Evolutionary conservation across 805 yeast genomes (phyloP), one percentile per base, ranked within the genome.

Genomic region (Candida sonorensis): DNA sequence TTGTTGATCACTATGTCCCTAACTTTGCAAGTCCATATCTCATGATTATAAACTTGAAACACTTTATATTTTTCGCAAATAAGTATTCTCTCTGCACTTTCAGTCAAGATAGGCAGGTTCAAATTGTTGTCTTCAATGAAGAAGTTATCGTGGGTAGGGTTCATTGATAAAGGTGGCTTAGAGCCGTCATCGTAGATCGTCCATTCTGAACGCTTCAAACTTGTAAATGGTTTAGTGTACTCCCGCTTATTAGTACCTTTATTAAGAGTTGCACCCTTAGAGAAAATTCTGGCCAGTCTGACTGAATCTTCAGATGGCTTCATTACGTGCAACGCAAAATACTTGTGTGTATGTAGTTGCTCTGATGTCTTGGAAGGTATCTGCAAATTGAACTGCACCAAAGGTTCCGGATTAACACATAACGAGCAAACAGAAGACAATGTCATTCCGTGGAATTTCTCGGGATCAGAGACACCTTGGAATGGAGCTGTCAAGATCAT

Each of bases 21-120:
- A 4, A 90, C 94, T 38, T 73, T 68, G 3, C 85, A 95, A 4
- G 87, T 75, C 92, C 96, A 85, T 4, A 90, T 75, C 51, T 88
- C 95, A 58, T 90, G 97, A 49, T 82, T 86, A 38, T 82, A 87
- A 1, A 86, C 79, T 9, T 53, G 53, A 31, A 81, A 66, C 4
- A 69, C 72, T 17, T 65, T 59, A 27, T 55, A 61, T 33, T 70
- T 72, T 34, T 69, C 63, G 51, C 92, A 83, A 13, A 83, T 68
- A 39, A 83, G 57, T 2, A 77, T 71, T 29, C 75, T 59, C 40
- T 79, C 87, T 21, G 76, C 67, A 16, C 69, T 64, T 15, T 61
- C 62, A 2, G 51, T 42, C 36, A 83, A 46, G 0, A 82, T 57
- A 0, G 94, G 92, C 8, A 78, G 55, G 22, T 61, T 48, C 10